Evolutionary conservation across 805 yeast species (phyloP).

Genomic region (Pichia exigua): DNA sequence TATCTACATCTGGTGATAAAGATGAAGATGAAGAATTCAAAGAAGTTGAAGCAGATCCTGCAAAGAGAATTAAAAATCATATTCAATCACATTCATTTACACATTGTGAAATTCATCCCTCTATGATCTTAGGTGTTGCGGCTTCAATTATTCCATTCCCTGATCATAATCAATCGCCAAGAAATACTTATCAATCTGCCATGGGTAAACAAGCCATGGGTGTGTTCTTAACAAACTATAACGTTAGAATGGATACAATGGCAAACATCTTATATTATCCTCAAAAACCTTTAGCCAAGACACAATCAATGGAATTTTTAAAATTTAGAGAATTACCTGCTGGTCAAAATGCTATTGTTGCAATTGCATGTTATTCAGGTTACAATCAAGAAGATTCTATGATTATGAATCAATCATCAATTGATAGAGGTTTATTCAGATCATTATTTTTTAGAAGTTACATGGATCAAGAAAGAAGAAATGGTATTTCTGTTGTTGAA

Average conservation of each 20-base stretch:
- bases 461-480: conserved; percentile 97
- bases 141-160: conserved; percentile 99
- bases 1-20: conserved; percentile 45
- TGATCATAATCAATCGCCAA: conserved; percentile 98
- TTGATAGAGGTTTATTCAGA: conserved; percentile 93
- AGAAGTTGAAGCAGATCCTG: conserved; percentile 52
- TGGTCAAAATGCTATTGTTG: conserved; percentile 98
- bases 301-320: conserved; percentile 94
- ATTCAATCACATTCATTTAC: conserved; percentile 69
- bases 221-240: conserved; percentile 89
- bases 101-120: conserved; percentile 98
- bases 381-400: conserved; percentile 99
- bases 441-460: conserved; percentile 94
- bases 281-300: conserved; percentile 95
- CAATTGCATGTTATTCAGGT: conserved; percentile 96
- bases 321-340: conserved; percentile 98
- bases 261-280: conserved; percentile 96
- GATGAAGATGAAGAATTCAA: conserved; percentile 34
- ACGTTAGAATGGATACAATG: conserved; percentile 99
- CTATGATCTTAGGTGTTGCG: conserved; percentile 97
- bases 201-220: conserved; percentile 99
- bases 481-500: conserved; percentile 97
- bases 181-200: conserved; percentile 98
- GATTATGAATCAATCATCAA: conserved; percentile 98
- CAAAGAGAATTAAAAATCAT: conserved; percentile 71